Evolutionary conservation across 163 green algal genomes (phyloP).

Genomic region (Scenedesmus sp.): DNA sequence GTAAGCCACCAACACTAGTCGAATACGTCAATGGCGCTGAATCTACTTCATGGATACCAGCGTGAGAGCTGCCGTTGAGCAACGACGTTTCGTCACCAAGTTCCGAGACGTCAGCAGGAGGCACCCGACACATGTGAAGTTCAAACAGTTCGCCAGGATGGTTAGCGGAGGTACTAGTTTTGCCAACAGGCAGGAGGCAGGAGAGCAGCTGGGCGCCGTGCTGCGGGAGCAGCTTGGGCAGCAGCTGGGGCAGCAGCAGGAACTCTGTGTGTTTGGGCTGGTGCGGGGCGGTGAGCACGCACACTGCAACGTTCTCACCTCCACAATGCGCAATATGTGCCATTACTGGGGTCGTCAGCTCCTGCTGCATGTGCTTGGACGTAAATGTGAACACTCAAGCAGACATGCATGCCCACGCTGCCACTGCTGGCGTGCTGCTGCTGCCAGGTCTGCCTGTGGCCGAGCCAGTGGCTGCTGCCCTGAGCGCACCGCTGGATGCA

Average conservation of each 20-base stretch:
- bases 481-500: slow-evolving; percentile 21
- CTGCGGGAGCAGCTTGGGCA: slow-evolving; percentile 6
- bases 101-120: slow-evolving; percentile 2
- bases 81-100: neutral
- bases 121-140: slow-evolving; percentile 10
- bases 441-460: slow-evolving; percentile 33
- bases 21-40: neutral
- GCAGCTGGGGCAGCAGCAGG: slow-evolving; percentile 16
- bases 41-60: neutral
- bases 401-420: neutral
- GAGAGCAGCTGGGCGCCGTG: slow-evolving; percentile 1
- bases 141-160: slow-evolving; percentile 12
- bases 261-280: slow-evolving; percentile 13
- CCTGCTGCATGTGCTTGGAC: neutral
- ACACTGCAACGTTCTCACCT: neutral
- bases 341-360: neutral
- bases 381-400: neutral
- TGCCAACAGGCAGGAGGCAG: slow-evolving; percentile 11
- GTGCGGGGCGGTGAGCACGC: slow-evolving; percentile 17
- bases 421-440: neutral
- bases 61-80: neutral
- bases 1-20: neutral
- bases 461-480: slow-evolving; percentile 24
- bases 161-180: slow-evolving; percentile 8
- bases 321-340: neutral